A percentile compares a stretch with the other conserved stretches of the same genome.
Conservation (phyloP, 306 rosid genomes). For the Prunus fruticosa region DNA sequence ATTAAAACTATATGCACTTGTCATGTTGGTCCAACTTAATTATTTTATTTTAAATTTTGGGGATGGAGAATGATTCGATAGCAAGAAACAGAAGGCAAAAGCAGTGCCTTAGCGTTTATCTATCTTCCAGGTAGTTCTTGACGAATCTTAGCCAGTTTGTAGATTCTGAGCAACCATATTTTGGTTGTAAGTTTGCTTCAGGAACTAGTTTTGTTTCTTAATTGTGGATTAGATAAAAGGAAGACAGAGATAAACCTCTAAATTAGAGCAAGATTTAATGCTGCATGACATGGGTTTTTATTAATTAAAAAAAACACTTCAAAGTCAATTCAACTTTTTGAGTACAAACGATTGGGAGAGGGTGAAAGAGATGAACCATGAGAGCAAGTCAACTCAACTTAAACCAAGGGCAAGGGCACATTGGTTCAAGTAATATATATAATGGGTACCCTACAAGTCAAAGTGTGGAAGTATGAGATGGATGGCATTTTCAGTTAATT, state of each 20-base stretch:
- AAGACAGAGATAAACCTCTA: not conserved
- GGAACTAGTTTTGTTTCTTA: not conserved
- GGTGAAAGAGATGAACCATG: too few relatives aligned
- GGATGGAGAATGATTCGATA: not conserved
- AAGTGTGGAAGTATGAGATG: slow-evolving; percentile 17
- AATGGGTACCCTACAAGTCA: not conserved
- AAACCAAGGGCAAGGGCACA: not conserved
- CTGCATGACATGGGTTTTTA: not conserved
- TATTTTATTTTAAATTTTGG: too few relatives aligned
- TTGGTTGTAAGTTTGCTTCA: not conserved
- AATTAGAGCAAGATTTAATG: not conserved
- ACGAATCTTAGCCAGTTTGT: not conserved
- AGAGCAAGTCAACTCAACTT: not conserved
- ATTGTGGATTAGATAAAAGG: not conserved
- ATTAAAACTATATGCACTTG: not conserved
- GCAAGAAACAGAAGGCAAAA: not conserved
- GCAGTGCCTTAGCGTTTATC: not conserved
- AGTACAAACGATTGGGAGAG: too few relatives aligned
- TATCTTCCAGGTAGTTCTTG: not conserved
- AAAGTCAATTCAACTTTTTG: not conserved
- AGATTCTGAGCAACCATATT: not conserved
- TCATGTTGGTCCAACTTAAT: too few relatives aligned
- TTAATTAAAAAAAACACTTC: not conserved
- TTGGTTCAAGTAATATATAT: not conserved
- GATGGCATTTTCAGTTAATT: slow-evolving; percentile 3